phyloP scores from a whole-genome alignment of 2,329 filamentous ascomycete genomes.

The Botrytis deweyae region DNA sequence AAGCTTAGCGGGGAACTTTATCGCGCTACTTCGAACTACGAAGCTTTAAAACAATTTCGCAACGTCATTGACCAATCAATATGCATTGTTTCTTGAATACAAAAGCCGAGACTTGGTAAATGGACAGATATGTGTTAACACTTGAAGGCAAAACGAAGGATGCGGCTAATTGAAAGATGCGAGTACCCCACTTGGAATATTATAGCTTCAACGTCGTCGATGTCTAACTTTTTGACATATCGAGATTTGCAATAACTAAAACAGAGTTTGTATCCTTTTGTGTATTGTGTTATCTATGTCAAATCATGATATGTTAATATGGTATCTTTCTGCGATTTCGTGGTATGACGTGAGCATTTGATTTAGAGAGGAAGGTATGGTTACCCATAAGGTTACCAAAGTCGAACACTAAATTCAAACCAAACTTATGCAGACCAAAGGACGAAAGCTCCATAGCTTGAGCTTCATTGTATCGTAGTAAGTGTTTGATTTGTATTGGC shows the following conservation, averaged over 20 bases:
- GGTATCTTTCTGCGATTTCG: neutral
- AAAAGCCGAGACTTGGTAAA: neutral
- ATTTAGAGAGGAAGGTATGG: neutral
- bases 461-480: neutral
- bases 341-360: neutral
- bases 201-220: neutral
- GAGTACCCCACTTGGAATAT: neutral
- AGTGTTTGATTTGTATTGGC: neutral
- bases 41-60: neutral
- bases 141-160: neutral
- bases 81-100: neutral
- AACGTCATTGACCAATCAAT: neutral
- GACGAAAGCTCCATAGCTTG: neutral
- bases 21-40: neutral
- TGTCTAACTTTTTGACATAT: neutral
- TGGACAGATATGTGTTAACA: neutral
- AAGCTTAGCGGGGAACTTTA: neutral
- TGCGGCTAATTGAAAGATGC: neutral
- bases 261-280: neutral
- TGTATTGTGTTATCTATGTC: accelerated
- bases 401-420: neutral
- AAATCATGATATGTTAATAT: neutral
- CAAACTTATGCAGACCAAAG: neutral
- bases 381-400: neutral
- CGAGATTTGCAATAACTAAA: neutral